These are phyloP conservation scores for Saraca asoca DNA, from an alignment of 331 rosid species.

Conservation along the genomic window DNA sequence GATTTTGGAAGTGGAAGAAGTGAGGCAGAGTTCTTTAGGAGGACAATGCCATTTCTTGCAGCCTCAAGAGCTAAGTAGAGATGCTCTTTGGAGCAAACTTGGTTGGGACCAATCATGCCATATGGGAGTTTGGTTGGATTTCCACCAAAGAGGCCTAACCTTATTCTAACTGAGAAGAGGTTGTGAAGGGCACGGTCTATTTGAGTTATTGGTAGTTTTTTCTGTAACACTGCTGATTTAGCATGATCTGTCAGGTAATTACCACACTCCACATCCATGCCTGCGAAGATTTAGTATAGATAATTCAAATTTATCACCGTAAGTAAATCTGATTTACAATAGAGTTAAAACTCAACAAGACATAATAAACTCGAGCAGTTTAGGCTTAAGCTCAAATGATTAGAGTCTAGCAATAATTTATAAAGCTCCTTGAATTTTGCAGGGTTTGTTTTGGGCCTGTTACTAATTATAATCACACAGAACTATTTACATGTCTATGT, in stretches of 20 bases:
- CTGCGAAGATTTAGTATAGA: conserved; percentile 34
- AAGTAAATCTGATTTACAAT: neutral
- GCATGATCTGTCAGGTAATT: conserved; percentile 50
- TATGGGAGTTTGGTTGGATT: conserved; percentile 55
- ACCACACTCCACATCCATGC: conserved; percentile 93
- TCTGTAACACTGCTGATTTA: conserved; percentile 57
- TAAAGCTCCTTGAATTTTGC: too few species aligned
- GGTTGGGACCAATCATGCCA: conserved; percentile 62
- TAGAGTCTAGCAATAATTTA: too few species aligned
- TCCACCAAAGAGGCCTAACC: conserved; percentile 83
- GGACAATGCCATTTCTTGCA: conserved; percentile 81
- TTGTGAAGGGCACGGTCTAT: conserved; percentile 81
- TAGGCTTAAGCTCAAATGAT: too few species aligned
- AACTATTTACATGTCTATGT: too few species aligned
- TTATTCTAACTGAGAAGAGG: conserved; percentile 69
- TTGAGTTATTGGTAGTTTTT: conserved; percentile 42
- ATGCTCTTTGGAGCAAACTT: conserved; percentile 66
- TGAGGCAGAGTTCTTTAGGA: conserved; percentile 59
- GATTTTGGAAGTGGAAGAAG: conserved; percentile 71
- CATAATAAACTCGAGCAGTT: too few species aligned
- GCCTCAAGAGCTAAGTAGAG: conserved; percentile 73
- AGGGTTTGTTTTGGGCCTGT: too few species aligned
- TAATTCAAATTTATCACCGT: neutral
- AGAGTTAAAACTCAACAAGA: too few species aligned
- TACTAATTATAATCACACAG: too few species aligned